These are phyloP conservation scores for Clavispora santaluciae DNA, from an alignment of 805 yeast genomes.

Conservation along the genomic window DNA sequence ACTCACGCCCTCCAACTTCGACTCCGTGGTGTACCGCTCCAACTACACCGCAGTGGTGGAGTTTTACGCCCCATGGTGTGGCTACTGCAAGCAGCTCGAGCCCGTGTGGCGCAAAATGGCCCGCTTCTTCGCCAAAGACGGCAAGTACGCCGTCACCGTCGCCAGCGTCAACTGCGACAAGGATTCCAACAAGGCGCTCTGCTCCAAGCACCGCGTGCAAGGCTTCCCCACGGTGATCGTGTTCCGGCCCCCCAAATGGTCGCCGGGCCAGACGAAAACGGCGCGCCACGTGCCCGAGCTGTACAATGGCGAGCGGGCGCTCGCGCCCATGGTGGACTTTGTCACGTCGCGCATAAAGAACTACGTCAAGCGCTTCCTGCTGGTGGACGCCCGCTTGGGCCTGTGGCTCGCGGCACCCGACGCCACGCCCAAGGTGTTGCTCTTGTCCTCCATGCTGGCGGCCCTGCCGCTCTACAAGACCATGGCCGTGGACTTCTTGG, in stretches of 20 bases:
- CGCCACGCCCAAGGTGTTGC: constrained; percentile 40
- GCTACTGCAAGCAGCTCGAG: constrained; percentile 75
- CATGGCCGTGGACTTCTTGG: constrained; percentile 66
- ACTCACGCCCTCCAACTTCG: constrained; percentile 53
- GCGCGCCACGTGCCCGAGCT: constrained; percentile 47
- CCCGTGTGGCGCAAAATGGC: constrained; percentile 65
- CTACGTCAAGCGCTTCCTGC: constrained; percentile 51
- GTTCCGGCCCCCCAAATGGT: constrained; percentile 73
- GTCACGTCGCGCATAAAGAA: constrained; percentile 58
- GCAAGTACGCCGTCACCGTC: constrained; percentile 49
- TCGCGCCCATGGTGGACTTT: constrained; percentile 50
- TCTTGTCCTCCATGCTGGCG: constrained; percentile 47
- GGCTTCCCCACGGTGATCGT: constrained; percentile 85
- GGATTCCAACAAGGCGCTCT: constrained; percentile 59
- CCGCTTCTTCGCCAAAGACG: constrained; percentile 46
- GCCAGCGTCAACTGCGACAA: constrained; percentile 88
- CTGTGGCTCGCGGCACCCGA: constrained; percentile 24
- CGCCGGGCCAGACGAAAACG: constrained; percentile 16
- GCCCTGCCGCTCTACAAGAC: constrained; percentile 57
- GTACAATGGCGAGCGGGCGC: constrained; percentile 58
- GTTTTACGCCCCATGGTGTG: constrained; percentile 98
- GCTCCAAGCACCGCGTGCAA: constrained; percentile 57
- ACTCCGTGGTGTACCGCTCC: constrained; percentile 58
- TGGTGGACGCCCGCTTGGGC: constrained; percentile 18
- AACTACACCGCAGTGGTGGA: constrained; percentile 81